phyloP scores from a whole-genome alignment of 2,329 filamentous ascomycete genomes.

The Fusarium penzigii region DNA sequence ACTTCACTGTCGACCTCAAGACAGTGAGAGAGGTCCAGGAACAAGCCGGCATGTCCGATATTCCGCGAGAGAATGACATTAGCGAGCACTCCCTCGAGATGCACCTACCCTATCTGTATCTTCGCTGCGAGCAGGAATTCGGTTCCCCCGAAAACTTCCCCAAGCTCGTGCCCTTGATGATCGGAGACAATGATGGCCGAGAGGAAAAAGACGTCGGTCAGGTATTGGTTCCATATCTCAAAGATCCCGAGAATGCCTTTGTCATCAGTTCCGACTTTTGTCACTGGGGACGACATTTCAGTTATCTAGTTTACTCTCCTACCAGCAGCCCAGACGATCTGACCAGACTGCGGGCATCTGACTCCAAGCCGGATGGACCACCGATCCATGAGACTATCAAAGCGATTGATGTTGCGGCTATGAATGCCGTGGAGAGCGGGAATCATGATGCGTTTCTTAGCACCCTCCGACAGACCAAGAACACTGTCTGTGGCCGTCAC shows the following conservation, averaged over 20 bases:
- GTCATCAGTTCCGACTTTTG: conserved; percentile 95
- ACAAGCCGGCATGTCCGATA: conserved; percentile 44
- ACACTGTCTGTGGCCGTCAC: conserved; percentile 93
- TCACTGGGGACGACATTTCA: conserved; percentile 86
- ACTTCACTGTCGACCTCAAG: conserved; percentile 64
- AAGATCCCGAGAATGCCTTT: conserved; percentile 75
- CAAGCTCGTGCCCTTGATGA: conserved; percentile 78
- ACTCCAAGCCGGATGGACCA: conserved; percentile 38
- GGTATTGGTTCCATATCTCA: conserved; percentile 76
- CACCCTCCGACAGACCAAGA: conserved; percentile 71
- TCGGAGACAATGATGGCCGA: conserved; percentile 68
- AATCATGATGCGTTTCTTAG: conserved; percentile 69
- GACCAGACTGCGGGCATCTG: conserved; percentile 38
- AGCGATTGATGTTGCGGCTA: conserved; percentile 75
- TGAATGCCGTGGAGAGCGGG: conserved; percentile 81
- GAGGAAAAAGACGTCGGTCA: conserved; percentile 70
- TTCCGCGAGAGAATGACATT: conserved; percentile 68
- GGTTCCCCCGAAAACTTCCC: conserved; percentile 60
- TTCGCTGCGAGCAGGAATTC: conserved; percentile 61
- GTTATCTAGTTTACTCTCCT: conserved; percentile 73
- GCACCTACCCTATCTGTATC: conserved; percentile 93
- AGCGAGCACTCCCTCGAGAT: conserved; percentile 94
- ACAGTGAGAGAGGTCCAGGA: conserved; percentile 52
- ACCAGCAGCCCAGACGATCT: conserved; percentile 42
- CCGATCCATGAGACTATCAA: conserved; percentile 85